Conservation (phyloP, 768 basidiomycete genomes). For the Crepidotus variabilis region DNA sequence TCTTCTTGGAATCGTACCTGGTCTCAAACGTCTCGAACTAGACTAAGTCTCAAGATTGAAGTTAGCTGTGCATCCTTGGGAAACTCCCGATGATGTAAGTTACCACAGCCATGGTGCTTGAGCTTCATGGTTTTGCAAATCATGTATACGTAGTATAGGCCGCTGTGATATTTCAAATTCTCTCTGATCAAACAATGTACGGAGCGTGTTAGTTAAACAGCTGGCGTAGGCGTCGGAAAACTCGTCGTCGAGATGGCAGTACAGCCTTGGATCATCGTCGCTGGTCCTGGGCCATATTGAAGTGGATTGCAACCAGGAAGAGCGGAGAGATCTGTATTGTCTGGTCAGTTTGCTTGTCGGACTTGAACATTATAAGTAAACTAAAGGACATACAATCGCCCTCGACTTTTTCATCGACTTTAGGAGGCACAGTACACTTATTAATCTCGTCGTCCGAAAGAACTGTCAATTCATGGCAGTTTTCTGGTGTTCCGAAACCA, state of each 20-base stretch:
- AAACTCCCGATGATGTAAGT: too few species aligned
- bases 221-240: not conserved
- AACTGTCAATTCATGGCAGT: not conserved
- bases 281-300: not conserved
- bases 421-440: not conserved
- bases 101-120: too few species aligned
- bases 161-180: too few species aligned
- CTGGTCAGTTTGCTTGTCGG: too few species aligned
- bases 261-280: not conserved
- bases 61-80: too few species aligned
- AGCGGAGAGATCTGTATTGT: not conserved
- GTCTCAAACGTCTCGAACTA: too few species aligned
- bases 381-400: not conserved
- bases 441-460: not conserved
- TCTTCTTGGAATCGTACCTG: too few species aligned
- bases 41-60: too few species aligned
- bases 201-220: too few species aligned
- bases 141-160: too few species aligned
- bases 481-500: not conserved
- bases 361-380: not conserved
- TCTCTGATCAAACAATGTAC: too few species aligned
- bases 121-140: too few species aligned
- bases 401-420: not conserved
- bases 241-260: not conserved
- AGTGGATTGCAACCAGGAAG: not conserved